A percentile compares a stretch with the other conserved stretches of the same genome.
Evolutionary conservation across 805 yeast genomes (phyloP).

Genomic region (Yarrowia deformans): DNA sequence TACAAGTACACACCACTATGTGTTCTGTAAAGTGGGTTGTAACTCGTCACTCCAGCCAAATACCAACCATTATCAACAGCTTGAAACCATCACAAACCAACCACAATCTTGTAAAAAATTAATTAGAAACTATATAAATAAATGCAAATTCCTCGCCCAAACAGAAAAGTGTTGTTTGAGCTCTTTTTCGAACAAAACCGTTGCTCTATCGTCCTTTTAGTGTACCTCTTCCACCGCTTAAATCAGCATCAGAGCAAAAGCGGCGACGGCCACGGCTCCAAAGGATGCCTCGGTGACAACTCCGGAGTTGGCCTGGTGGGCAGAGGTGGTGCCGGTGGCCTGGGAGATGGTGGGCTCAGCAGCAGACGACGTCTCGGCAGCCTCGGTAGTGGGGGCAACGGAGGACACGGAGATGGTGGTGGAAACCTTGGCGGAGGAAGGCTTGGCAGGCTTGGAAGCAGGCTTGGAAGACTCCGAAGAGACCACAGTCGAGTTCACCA

Average conservation of each 20-base stretch:
- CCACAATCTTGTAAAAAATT: too few relatives aligned
- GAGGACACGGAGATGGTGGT: neutral
- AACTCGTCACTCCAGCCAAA: too few relatives aligned
- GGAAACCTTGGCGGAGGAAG: neutral
- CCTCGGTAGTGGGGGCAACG: neutral
- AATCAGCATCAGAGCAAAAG: constrained; percentile 14
- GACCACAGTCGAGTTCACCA: constrained; percentile 1
- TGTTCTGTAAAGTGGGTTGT: too few relatives aligned
- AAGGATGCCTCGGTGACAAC: constrained; percentile 2
- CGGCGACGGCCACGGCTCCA: constrained; percentile 7
- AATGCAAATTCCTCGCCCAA: constrained; percentile 8
- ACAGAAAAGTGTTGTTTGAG: too few relatives aligned
- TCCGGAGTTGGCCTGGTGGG: constrained; percentile 1
- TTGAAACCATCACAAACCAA: too few relatives aligned
- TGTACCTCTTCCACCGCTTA: neutral
- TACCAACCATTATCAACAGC: too few relatives aligned
- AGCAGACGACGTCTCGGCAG: neutral
- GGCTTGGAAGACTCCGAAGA: neutral
- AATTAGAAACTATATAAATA: constrained; percentile 15
- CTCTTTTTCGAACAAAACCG: too few relatives aligned
- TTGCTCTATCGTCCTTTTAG: too few relatives aligned
- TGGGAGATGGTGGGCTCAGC: neutral
- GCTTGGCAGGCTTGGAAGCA: constrained; percentile 10
- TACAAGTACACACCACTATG: too few relatives aligned
- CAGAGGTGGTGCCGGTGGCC: neutral